These are phyloP conservation scores for Cadophora malorum DNA, from an alignment of 2,329 filamentous ascomycete species.

Conservation along the genomic window DNA sequence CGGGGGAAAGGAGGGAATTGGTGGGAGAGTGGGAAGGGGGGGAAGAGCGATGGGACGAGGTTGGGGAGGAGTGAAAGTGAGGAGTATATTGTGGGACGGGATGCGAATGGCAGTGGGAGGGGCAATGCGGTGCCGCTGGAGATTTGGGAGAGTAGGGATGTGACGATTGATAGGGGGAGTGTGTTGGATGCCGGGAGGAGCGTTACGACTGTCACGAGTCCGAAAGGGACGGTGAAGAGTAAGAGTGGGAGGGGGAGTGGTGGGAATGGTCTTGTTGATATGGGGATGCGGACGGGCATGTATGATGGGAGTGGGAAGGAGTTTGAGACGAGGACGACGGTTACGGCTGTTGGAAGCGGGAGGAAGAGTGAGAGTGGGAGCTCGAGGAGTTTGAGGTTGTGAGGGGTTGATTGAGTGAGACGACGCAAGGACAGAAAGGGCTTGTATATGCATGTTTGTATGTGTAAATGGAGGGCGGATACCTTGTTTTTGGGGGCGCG, in stretches of 20 bases:
- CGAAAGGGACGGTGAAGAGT: background rate
- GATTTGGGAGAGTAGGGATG: slow-evolving; percentile 38
- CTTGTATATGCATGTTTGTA: background rate
- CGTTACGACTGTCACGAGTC: background rate
- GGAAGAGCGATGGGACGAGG: slow-evolving; percentile 1
- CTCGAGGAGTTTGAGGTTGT: slow-evolving; percentile 17
- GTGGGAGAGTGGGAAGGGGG: slow-evolving; percentile 31
- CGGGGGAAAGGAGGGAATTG: slow-evolving; percentile 19
- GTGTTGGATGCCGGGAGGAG: slow-evolving; percentile 6
- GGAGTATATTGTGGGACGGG: slow-evolving; percentile 32
- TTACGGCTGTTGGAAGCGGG: slow-evolving; percentile 8
- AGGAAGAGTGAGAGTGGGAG: slow-evolving; percentile 29
- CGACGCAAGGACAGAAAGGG: background rate
- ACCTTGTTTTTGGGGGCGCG: background rate
- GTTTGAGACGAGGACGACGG: slow-evolving; percentile 23
- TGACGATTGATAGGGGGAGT: slow-evolving; percentile 34
- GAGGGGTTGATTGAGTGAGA: background rate
- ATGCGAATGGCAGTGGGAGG: background rate
- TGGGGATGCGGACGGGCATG: slow-evolving; percentile 22
- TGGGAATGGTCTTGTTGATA: slow-evolving; percentile 1
- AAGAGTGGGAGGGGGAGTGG: background rate
- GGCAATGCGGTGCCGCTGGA: slow-evolving; percentile 31
- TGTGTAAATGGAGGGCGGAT: background rate
- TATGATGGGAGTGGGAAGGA: slow-evolving; percentile 26
- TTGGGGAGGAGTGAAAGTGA: slow-evolving; percentile 35